Evolutionary conservation across 331 rosid genomes (phyloP), one percentile per base, ranked within the genome.

Genomic region (Stylosanthes scabra): DNA sequence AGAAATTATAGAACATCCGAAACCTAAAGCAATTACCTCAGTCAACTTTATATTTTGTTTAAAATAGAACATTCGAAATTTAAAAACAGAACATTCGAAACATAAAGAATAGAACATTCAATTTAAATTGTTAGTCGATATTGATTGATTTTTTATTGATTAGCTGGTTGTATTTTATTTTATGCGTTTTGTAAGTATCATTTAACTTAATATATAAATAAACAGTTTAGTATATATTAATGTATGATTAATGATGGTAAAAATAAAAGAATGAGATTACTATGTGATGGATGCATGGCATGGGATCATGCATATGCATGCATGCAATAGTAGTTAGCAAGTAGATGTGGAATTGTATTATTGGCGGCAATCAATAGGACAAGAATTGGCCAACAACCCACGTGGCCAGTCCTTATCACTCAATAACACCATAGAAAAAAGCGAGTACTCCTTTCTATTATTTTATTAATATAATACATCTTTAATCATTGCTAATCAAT

Each of bases 341-440:
- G 2, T 42, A 39, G 12, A 14, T 8, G 82, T 51, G 71, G 65
- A 27, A 8, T 8, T 3, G 42, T 0, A 11, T 73, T 45, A 75
- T 66, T 57, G 78, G 72, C 2, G n/a, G 60, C 3, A 25, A 46
- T 70, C 14, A 80, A 72, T 72, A 55, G 71, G 88, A 89, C 94
- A 86, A 76, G 47, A 66, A 74, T 85, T 0, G 78, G 81, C 91
- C 86, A 89, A 84, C 94, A 81, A 86, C 88, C 88, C 91, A 88
- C 89, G 91, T 88, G 91, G 75, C 80, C 65, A 7, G 83, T 86
- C 86, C 13, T 31, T 14, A 59, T 80, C 89, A 41, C 51, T 68
- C 81, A 77, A 77, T 83, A 55, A 81, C 59, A 59, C 60, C 37
- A 34, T 14, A 34, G 41, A 12, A 57, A 57, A 63, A 68, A 68